Evolutionary conservation across 1,284 basidiomycete genomes (phyloP).

Genomic region (Pascua sp.): DNA sequence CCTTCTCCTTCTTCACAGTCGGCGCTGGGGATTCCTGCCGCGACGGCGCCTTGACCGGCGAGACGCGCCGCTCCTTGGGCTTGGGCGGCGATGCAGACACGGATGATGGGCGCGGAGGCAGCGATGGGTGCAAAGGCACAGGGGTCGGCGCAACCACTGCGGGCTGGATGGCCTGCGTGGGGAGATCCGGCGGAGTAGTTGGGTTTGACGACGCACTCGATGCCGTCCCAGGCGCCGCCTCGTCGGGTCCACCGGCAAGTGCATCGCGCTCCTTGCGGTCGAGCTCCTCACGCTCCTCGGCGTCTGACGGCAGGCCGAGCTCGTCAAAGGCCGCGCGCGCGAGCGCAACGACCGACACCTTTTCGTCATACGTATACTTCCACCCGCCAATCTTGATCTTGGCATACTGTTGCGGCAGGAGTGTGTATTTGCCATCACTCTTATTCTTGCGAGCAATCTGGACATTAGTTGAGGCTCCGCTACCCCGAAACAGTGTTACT

Average conservation of each 20-base stretch:
- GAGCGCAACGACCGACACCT: constrained; percentile 27
- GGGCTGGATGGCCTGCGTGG: constrained; percentile 1
- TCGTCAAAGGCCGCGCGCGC: constrained; percentile 43
- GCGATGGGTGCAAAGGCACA: neutral
- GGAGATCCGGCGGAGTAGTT: neutral
- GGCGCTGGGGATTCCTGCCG: constrained; percentile 11
- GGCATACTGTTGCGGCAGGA: constrained; percentile 39
- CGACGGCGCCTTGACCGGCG: neutral
- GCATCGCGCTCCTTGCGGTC: constrained; percentile 34
- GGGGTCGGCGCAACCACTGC: neutral
- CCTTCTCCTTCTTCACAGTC: constrained; percentile 5
- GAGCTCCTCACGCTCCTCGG: constrained; percentile 38
- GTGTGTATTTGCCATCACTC: constrained; percentile 16
- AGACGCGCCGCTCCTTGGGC: neutral
- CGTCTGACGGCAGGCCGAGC: constrained; percentile 29
- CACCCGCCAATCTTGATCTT: constrained; percentile 43
- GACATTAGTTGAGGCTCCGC: constrained; percentile 6
- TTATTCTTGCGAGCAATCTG: constrained; percentile 7
- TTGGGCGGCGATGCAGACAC: neutral
- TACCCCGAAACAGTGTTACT: constrained; percentile 10
- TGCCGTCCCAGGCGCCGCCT: neutral
- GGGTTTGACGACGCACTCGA: neutral
- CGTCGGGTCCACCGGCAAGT: constrained; percentile 6
- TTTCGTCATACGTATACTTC: constrained; percentile 39
- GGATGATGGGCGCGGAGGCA: neutral